Evolutionary conservation across 768 basidiomycete genomes (phyloP), one percentile per base, ranked within the genome.

Genomic region (Suillus alpinus): DNA sequence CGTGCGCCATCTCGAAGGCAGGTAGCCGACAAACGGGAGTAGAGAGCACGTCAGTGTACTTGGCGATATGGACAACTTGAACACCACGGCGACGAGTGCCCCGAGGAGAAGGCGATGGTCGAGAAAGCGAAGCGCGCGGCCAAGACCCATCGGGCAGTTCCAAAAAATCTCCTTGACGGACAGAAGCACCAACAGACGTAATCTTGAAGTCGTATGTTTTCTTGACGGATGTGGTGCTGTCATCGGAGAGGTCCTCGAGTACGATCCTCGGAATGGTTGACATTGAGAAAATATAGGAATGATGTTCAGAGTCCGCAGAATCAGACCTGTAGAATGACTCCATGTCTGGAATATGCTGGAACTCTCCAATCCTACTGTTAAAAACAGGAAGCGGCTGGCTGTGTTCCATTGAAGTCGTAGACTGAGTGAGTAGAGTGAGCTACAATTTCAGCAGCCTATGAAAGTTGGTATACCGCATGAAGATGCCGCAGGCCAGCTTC

Each of bases 251-350:
- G 26, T 20, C 26, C 29, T 71, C 63, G 3, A 71, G 67, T 31
- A 62, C 69, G 56, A 71, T 71, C 55, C 56, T 62, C 32, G 70
- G 70, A n/a, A 71, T 73, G 1, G 65, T 59, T 6, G 70, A 70
- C 58, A 69, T 73, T 4, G 71, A 69, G 52, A 71, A 64, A 51
- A 71, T 60, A 39, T 63, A 23, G 1, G 59, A 57, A 49, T 71
- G 68, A 1, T 57, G 59, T 6, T 70, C 68, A 23, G 67, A 63
- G 50, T 71, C 64, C 23, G 70, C 68, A 18, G 72, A 73, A 47
- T 66, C 65, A 61, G 47, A 61, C 52, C 68, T 67, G 13, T 73
- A 71, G 0, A 70, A 47, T 2, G 72, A 69, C 13, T 60, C 60
- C n/a, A 47, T 56, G 8, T 72, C 72, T 18, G 36, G 14, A 1